Evolutionary conservation across 2,329 filamentous ascomycete genomes (phyloP).

Genomic region (Fusarium irregulare): DNA sequence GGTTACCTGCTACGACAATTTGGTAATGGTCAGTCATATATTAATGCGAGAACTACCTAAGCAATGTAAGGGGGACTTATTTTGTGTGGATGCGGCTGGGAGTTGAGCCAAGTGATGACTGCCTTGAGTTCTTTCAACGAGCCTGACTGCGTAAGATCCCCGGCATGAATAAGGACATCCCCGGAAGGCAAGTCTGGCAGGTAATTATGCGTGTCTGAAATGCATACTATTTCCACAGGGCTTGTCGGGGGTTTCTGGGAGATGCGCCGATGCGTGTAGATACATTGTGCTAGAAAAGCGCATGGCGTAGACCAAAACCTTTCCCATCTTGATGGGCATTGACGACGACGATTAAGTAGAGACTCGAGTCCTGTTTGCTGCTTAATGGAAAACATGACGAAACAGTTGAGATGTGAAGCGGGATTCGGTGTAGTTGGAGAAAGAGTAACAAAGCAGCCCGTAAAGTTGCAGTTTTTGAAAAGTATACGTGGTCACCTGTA

Average conservation of each 20-base stretch:
- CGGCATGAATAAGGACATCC: conserved; percentile 61
- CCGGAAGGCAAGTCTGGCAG: conserved; percentile 53
- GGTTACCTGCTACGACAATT: conserved; percentile 60
- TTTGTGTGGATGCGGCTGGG: conserved; percentile 56
- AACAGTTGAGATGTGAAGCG: not conserved
- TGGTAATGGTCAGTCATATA: not conserved
- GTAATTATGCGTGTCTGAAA: conserved; percentile 59
- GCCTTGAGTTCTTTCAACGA: conserved; percentile 54
- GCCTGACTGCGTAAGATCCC: conserved; percentile 61
- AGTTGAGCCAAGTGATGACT: conserved; percentile 55
- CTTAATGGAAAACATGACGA: conserved; percentile 8
- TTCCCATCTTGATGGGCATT: conserved; percentile 11
- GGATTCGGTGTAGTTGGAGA: not conserved
- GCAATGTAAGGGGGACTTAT: not conserved
- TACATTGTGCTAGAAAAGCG: conserved; percentile 8
- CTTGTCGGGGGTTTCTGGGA: not conserved
- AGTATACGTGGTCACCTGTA: conserved; percentile 1
- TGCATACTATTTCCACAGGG: conserved; percentile 51
- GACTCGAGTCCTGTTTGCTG: not conserved
- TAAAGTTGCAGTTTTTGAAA: not conserved
- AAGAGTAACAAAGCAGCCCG: not conserved
- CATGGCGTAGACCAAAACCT: conserved; percentile 11
- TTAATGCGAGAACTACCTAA: not conserved
- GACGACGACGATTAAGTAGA: conserved; percentile 14
- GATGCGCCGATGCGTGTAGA: conserved; percentile 6